Evolutionary conservation across 1,284 basidiomycete genomes (phyloP), one percentile per base, ranked within the genome.

Genomic region (Pseudozyma sp.): DNA sequence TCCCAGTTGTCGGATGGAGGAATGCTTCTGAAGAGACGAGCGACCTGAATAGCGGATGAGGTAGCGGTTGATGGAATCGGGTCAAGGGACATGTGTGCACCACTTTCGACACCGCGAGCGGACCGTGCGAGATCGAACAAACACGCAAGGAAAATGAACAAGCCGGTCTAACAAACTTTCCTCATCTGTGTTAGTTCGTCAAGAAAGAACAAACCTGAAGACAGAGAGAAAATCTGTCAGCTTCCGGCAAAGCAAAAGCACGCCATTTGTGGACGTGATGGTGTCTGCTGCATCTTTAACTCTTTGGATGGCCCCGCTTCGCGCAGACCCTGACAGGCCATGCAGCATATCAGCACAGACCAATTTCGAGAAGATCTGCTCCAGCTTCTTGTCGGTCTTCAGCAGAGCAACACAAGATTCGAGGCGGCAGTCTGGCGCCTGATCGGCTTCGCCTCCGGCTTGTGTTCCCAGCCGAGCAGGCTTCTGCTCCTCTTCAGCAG

Each of bases 331-430:
- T 69, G 56, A 60, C 48, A 44, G 14, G 33, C 29, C 37, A 2
- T 31, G 31, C 19, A 24, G 24, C 17, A 19, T 7, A 35, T 24
- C 29, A 68, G 67, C 67, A 69, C 67, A 69, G 67, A 63, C 67
- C 67, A 69, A 16, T 64, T 64, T 54, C 54, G 31, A 63, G 67
- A 69, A 69, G 67, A 69, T 52, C 33, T 44, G 5, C 16, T 30
- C 24, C 24, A 24, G 24, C 24, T 24, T 24, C 24, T 24, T 24
- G 24, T 24, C 24, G 24, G 24, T 24, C 13, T 2, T 30, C 14
- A 7, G 33, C 19, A 49, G 34, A 49, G 4, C 39, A 43, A 52
- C 40, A 43, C 39, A 24, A 11, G 16, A 7, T 16, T 29, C 3
- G 16, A 7, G 34, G 53, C 66, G 56, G 52, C 52, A 55, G 37